Percentiles rank a stretch among this genome's conserved stretches.
Evolutionary conservation across 1,284 basidiomycete species (phyloP).

Genomic region (Porodaedalea pini): DNA sequence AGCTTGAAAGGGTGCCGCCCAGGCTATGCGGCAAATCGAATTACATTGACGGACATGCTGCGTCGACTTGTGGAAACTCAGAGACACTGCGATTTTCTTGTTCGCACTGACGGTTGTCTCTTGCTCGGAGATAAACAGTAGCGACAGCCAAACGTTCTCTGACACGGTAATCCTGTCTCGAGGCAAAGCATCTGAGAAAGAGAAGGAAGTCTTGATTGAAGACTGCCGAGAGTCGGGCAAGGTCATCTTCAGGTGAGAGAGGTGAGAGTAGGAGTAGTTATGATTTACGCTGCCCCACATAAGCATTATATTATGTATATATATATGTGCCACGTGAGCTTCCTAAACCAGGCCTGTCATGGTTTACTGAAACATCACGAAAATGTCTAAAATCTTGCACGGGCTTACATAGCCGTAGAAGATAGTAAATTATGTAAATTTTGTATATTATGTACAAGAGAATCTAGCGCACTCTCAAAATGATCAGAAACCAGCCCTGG

Average conservation of each 20-base stretch:
- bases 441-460: too few relatives aligned
- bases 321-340: too few relatives aligned
- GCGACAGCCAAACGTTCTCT: constrained; percentile 7
- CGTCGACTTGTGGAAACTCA: not conserved
- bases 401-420: too few relatives aligned
- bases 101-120: not conserved
- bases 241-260: not conserved
- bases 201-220: not conserved
- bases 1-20: not conserved
- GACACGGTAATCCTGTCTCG: not conserved
- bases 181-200: not conserved
- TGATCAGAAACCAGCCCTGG: too few relatives aligned
- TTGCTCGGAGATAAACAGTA: constrained; percentile 4
- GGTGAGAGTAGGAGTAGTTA: not conserved
- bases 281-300: not conserved
- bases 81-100: constrained; percentile 5
- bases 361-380: too few relatives aligned
- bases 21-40: not conserved
- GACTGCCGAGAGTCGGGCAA: not conserved
- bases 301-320: not conserved
- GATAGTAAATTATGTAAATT: too few relatives aligned
- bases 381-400: too few relatives aligned
- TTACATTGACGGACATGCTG: not conserved
- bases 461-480: too few relatives aligned
- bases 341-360: too few relatives aligned